Evolutionary conservation across 345 rosid species (phyloP).

Genomic region (Melaleuca quinquenervia): DNA sequence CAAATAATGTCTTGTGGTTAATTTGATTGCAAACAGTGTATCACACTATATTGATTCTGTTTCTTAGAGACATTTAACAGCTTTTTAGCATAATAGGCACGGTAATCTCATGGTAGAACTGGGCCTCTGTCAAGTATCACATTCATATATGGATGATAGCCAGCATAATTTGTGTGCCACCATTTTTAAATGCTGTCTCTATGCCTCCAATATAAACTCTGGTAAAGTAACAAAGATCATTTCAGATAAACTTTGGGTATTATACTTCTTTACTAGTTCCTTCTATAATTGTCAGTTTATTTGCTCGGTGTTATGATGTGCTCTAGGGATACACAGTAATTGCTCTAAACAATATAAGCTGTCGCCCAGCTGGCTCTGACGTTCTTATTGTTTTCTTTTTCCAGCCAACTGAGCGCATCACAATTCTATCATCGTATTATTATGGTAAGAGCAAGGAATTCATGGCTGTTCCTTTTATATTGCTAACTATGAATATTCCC

Average conservation of each 20-base stretch:
- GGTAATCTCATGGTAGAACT: neutral
- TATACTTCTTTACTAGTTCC: neutral
- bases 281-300: neutral
- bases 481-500: neutral
- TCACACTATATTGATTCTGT: neutral
- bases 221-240: neutral
- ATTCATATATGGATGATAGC: neutral
- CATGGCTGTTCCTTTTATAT: neutral
- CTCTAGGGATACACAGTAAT: neutral
- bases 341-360: neutral
- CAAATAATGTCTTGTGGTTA: neutral
- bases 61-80: neutral
- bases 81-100: neutral
- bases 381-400: neutral
- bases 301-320: neutral
- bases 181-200: neutral
- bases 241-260: neutral
- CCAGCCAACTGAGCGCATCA: slow-evolving; percentile 74
- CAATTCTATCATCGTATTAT: slow-evolving; percentile 78
- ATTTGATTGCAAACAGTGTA: neutral
- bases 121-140: neutral
- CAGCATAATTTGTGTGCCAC: neutral
- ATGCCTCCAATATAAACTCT: neutral
- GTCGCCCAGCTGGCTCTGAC: neutral
- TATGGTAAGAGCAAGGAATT: slow-evolving; percentile 31